phyloP scores from a whole-genome alignment of 1,139 yeast species.

The Torulaspora pretoriensis region DNA sequence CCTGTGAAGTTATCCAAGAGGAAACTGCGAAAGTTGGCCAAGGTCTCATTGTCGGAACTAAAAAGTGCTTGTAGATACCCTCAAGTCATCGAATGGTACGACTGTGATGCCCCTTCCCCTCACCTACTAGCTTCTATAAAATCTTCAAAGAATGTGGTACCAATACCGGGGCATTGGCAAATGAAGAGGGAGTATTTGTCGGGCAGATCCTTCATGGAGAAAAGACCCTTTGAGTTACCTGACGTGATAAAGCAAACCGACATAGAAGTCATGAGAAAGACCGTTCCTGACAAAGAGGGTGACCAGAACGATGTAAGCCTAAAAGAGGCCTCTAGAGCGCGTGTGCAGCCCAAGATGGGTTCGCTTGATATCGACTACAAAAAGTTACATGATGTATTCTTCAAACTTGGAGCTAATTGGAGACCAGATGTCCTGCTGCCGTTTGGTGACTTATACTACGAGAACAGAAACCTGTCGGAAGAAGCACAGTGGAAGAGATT shows the following conservation, averaged over 20 bases:
- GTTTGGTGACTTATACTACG: conserved; percentile 77
- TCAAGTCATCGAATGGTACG: conserved; percentile 80
- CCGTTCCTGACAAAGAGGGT: conserved; percentile 37
- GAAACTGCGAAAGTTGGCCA: conserved; percentile 48
- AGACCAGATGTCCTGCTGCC: conserved; percentile 58
- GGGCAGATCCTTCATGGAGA: conserved; percentile 64
- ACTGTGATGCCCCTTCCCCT: conserved; percentile 83
- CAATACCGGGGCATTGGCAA: conserved; percentile 85
- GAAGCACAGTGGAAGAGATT: conserved; percentile 37
- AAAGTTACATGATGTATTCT: conserved; percentile 80
- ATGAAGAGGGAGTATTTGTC: conserved; percentile 75
- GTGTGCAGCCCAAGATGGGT: conserved; percentile 89
- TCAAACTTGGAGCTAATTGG: conserved; percentile 58
- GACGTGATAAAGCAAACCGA: conserved; percentile 78
- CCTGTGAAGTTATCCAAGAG: conserved; percentile 32
- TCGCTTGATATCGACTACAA: conserved; percentile 81
- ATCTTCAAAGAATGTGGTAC: conserved; percentile 60
- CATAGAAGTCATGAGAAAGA: conserved; percentile 78
- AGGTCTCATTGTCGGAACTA: conserved; percentile 63
- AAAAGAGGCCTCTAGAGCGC: conserved; percentile 73
- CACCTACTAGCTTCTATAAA: conserved; percentile 60
- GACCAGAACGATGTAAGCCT: conserved; percentile 48
- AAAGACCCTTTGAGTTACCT: conserved; percentile 74
- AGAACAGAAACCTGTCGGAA: conserved; percentile 64
- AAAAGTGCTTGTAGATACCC: conserved; percentile 61